phyloP scores from a whole-genome alignment of 352 stramenopile genomes.

The Phytophthora pini region DNA sequence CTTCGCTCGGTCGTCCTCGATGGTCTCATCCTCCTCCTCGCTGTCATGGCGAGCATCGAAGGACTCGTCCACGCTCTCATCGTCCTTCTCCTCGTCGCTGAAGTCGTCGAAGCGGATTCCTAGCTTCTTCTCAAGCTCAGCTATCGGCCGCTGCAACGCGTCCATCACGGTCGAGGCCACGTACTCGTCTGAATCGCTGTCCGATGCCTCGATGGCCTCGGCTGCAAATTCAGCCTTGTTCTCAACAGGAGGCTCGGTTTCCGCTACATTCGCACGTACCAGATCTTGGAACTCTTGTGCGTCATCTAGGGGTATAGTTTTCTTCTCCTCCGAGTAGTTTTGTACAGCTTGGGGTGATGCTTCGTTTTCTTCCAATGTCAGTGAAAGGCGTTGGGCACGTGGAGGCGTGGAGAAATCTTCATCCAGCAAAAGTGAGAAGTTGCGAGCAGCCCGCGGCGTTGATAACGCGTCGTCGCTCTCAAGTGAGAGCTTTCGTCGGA shows the following conservation, averaged over 20 bases:
- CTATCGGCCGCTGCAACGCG: constrained; percentile 69
- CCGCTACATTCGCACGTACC: neutral
- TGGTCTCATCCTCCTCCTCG: constrained; percentile 53
- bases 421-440: constrained; percentile 6
- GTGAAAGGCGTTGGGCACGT: neutral
- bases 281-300: neutral
- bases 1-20: constrained; percentile 57
- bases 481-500: constrained; percentile 1
- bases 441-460: neutral
- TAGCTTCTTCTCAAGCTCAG: constrained; percentile 73
- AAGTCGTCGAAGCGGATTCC: constrained; percentile 71
- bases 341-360: neutral
- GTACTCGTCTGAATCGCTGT: constrained; percentile 34
- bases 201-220: neutral
- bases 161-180: constrained; percentile 30
- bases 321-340: neutral
- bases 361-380: constrained; percentile 2
- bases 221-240: neutral
- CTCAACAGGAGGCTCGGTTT: constrained; percentile 2
- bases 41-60: constrained; percentile 42
- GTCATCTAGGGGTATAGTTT: constrained; percentile 4
- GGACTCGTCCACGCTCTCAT: constrained; percentile 38
- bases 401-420: constrained; percentile 2
- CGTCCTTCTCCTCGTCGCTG: constrained; percentile 65
- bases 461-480: constrained; percentile 10